Evolutionary conservation across 2,329 filamentous ascomycete species (phyloP), one percentile per base, ranked within the genome.

Genomic region (Colletotrichum sp.): DNA sequence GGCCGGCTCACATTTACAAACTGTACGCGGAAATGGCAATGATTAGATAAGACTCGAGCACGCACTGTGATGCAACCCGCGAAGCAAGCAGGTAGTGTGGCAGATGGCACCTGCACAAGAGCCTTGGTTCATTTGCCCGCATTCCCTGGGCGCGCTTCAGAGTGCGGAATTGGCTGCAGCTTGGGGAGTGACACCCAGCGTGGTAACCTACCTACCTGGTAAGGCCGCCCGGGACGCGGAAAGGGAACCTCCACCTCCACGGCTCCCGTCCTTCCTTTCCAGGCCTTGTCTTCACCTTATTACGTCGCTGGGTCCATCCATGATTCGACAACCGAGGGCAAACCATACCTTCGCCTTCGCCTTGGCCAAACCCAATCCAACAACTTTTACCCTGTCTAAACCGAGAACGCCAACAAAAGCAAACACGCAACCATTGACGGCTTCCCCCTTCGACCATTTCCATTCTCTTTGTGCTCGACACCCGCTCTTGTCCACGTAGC

Each of bases 231-330:
- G 39, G 39, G 39, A 49, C 39, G 39, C 39, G 39, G 39, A 49
- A 49, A 49, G 39, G 39, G 19, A 49, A n/a, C 39, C 39, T 49
- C 39, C 39, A 49, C n/a, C 39, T 49, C 39, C 39, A 49, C 19
- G 39, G 39, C 39, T 73, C 65, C 67, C 67, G 59, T 61, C 44
- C 67, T 62, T 67, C 72, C 69, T 71, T 71, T 75, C 62, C 62
- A 65, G n/a, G 69, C 39, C 39, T n/a, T 49, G 39, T 49, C 39
- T 49, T 49, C 39, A 49, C 62, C 72, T 72, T 19, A 75, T 68
- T 75, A 75, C 72, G 72, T 75, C 72, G 72, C 69, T 34, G 55
- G 72, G 69, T 64, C 72, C 69, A 75, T 75, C 72, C 63, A 63
- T 68, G 72, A 72, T 75, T 49, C 39, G 39, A 62, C 72, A 68